phyloP scores from a whole-genome alignment of 2,329 filamentous ascomycete genomes.

The Plenodomus tracheiphilus region DNA sequence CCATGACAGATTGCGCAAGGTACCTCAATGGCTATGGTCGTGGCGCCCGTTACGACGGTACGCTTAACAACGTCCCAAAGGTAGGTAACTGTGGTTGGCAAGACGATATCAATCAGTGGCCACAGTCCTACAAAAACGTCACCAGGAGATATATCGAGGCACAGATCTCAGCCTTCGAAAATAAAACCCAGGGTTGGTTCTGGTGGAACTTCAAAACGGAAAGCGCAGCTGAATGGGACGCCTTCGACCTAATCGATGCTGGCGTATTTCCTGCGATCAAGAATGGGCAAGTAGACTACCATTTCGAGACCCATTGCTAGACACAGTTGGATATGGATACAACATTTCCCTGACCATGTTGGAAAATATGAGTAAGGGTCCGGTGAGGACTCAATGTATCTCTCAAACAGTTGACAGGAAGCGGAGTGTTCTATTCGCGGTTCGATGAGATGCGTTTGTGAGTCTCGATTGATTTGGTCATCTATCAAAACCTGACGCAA shows the following conservation, averaged over 20 bases:
- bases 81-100: constrained; percentile 61
- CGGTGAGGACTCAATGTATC: not conserved
- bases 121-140: constrained; percentile 50
- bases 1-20: constrained; percentile 64
- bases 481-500: not conserved
- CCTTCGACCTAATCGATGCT: constrained; percentile 52
- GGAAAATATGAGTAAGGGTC: not conserved
- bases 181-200: constrained; percentile 57
- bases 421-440: not conserved
- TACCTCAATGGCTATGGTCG: constrained; percentile 59
- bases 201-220: constrained; percentile 66
- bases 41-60: constrained; percentile 64
- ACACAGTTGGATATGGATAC: not conserved
- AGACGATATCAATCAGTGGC: constrained; percentile 54
- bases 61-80: constrained; percentile 50
- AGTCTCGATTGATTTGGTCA: not conserved
- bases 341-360: not conserved
- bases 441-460: not conserved
- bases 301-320: constrained; percentile 24
- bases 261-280: constrained; percentile 53
- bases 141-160: constrained; percentile 58
- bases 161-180: constrained; percentile 58
- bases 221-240: constrained; percentile 57
- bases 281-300: constrained; percentile 24
- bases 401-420: not conserved